Evolutionary conservation across 2,329 filamentous ascomycete genomes (phyloP).

Genomic region (Colletotrichum falcatum): DNA sequence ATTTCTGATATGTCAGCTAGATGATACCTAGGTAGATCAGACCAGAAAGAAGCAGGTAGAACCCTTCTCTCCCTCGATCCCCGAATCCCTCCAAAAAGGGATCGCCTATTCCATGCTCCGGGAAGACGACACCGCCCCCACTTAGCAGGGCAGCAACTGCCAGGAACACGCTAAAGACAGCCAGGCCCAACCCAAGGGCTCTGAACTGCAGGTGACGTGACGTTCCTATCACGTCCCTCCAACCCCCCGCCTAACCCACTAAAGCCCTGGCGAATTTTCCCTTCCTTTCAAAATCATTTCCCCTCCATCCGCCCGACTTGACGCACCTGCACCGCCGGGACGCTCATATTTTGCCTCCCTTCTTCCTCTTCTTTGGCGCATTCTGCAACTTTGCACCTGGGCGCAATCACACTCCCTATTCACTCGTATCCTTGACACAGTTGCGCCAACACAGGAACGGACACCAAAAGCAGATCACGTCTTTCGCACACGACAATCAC

Average conservation of each 20-base stretch:
- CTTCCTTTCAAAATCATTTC: constrained; percentile 40
- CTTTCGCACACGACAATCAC: constrained; percentile 39
- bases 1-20: constrained; percentile 25
- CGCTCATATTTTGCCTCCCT: constrained; percentile 13
- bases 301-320: constrained; percentile 35
- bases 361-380: constrained; percentile 21
- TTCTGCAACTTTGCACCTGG: constrained; percentile 21
- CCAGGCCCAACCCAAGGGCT: constrained; percentile 28
- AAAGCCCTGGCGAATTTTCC: constrained; percentile 43
- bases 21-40: no score
- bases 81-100: neutral
- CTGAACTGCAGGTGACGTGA: constrained; percentile 34
- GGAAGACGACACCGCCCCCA: constrained; percentile 24
- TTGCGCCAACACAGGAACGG: neutral
- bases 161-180: constrained; percentile 28
- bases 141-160: constrained; percentile 36
- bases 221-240: constrained; percentile 39
- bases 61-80: neutral
- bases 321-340: constrained; percentile 18
- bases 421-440: neutral
- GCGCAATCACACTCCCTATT: constrained; percentile 14
- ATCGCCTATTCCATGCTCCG: constrained; percentile 11
- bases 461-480: neutral
- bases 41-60: constrained; percentile 10
- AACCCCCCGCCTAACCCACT: constrained; percentile 43